Base-by-base conservation (phyloP, 805 yeast genomes). In the Yarrowia porcina region DNA sequence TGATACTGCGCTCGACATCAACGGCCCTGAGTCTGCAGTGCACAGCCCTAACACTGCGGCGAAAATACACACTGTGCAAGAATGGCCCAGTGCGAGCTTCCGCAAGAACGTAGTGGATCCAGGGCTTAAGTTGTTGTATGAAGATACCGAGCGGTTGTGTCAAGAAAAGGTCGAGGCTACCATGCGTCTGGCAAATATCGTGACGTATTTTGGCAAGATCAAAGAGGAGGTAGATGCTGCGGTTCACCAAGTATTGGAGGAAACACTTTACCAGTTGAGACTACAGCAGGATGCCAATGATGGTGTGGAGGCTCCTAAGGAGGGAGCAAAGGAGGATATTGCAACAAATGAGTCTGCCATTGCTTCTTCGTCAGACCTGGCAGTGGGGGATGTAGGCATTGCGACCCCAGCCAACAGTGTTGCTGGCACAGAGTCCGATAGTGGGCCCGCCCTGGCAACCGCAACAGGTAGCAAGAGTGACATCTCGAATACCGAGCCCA, bases 151-250 rank as follows among this genome's bases (percentile, higher is more conserved):
- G 65, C 71, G 70, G 0, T 69, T 87, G 23, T 84, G 86, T 0
- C 78, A 78, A 56, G 83, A 81, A 17, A 92, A 92, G 72, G 79
- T 89, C 2, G 90, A 87, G 60, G 80, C 89, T 0, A 80, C 90
- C 18, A 77, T 83, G 17, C 77, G 97, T 69, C 78, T 89, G 62
- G 86, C 89, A 13, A 88, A 91, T 65, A 83, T 90, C 2, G 77
- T 89, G 65, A 83, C 87, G 63, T 90, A 87, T 71, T 85, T 89
- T 20, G 87, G 87, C 66, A 86, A 84, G 68, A 84, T 91, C 56
- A 88, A 89, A 61, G 82, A 80, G 60, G 97, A 92, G 72, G 88
- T 90, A 3, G 94, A 90, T 70, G 79, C 74, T 20, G 75, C 85
- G 69, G 91, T 91, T 2, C 73, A 88, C 27, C 74, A 77, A 36